A percentile compares a stretch with the other conserved stretches of the same genome.
Evolutionary conservation across 106 monocot genomes (phyloP).

Genomic region (Apostasia ramifera): DNA sequence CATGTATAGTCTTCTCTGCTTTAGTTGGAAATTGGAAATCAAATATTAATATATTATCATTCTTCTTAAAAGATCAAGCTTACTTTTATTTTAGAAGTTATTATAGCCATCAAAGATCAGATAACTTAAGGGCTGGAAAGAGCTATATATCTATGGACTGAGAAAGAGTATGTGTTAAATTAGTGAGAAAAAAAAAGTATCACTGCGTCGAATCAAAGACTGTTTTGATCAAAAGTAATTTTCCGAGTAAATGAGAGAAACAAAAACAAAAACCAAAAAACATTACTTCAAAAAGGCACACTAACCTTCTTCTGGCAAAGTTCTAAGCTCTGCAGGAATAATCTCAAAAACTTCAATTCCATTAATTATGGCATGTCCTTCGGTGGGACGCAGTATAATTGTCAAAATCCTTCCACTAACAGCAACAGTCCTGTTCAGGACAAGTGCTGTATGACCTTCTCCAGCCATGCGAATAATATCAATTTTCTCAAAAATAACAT

Average conservation of each 20-base stretch:
- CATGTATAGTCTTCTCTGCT: too few relatives aligned
- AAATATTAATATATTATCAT: too few relatives aligned
- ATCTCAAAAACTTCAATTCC: conserved; percentile 89
- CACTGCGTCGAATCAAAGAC: too few relatives aligned
- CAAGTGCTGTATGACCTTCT: conserved; percentile 56
- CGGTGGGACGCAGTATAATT: conserved; percentile 50
- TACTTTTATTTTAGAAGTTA: too few relatives aligned
- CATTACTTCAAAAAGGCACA: background rate
- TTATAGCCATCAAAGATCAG: too few relatives aligned
- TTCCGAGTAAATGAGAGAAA: background rate
- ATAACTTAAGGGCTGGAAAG: too few relatives aligned
- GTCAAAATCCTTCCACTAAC: conserved; percentile 59
- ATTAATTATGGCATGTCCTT: conserved; percentile 76
- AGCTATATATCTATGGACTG: too few relatives aligned
- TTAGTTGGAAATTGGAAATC: too few relatives aligned
- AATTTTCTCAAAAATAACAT: conserved; percentile 47
- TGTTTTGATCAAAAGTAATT: background rate
- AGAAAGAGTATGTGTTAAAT: too few relatives aligned
- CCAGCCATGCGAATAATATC: conserved; percentile 68
- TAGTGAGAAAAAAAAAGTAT: too few relatives aligned
- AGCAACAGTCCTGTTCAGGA: conserved; percentile 59
- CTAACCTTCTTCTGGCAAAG: conserved; percentile 70
- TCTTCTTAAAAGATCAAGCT: too few relatives aligned
- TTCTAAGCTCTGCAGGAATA: conserved; percentile 63
- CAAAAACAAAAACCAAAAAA: conserved; percentile 2